Evolutionary conservation across 1,139 yeast species (phyloP), one percentile per base, ranked within the genome.

Genomic region (Pichia sp.): DNA sequence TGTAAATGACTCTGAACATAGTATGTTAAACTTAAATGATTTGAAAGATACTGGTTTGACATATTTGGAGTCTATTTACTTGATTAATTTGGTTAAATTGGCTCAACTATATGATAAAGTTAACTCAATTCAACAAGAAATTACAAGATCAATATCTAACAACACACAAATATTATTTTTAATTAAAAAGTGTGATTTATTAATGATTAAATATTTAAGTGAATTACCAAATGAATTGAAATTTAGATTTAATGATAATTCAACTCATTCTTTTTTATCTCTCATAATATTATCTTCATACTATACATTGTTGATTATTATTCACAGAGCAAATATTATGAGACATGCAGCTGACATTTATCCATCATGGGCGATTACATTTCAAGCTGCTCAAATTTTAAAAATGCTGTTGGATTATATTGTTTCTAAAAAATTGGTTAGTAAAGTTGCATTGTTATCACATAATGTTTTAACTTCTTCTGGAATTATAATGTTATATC

Each of bases 331-430:
- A 11, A 84, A 84, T 58, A 78, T 85, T 50, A 67, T 79, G 39
- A 70, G 78, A 45, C 55, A 76, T 22, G 68, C 71, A 61, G 75
- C 73, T 58, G 79, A 74, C 60, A 77, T 74, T 49, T 83, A 82
- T 62, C 89, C 92, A 1, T 80, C 88, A 8, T 82, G 92, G 85
- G 89, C 92, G 15, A 85, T 86, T 53, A 84, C 90, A 3, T 85
- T 85, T 69, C 90, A 85, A 63, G 88, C 95, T 0, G 88, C 94
- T 1, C 79, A 87, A 60, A 83, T 84, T 84, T 82, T 85, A 53
- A 78, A 85, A 7, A 72, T 80, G 51, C 82, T 85, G 47, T 70
- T 80, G 42, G 83, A 82, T 50, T 79, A 78, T 51, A 59, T 85
- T 53, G 65, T 76, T 35, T 77, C 76, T 42, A 71, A 75, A 44